Percentiles rank a stretch among this genome's conserved stretches.
phyloP scores from a whole-genome alignment of 2,329 filamentous ascomycete species.

The Venturia effusa region DNA sequence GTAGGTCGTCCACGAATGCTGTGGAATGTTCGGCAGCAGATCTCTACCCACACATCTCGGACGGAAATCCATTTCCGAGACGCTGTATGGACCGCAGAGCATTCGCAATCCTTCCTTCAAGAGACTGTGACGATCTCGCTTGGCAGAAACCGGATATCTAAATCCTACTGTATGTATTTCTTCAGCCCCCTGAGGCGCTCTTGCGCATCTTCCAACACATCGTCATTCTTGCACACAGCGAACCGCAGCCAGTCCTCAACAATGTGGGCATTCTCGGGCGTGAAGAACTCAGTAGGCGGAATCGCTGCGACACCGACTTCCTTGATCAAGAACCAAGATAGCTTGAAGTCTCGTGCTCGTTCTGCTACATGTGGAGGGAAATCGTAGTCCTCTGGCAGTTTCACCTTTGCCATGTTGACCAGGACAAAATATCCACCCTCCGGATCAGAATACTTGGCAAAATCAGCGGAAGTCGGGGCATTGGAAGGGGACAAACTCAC shows the following conservation, averaged over 20 bases:
- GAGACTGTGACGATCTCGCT: no score
- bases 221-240: conserved; percentile 91
- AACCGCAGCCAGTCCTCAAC: conserved; percentile 92
- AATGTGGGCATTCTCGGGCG: conserved; percentile 67
- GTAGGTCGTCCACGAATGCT: no score
- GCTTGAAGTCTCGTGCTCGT: conserved; percentile 84
- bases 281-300: conserved; percentile 95
- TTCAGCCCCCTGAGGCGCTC: conserved; percentile 38
- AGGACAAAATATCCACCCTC: conserved; percentile 97
- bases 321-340: conserved; percentile 93
- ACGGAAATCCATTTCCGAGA: no score
- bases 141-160: background rate
- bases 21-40: no score
- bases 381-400: conserved; percentile 69
- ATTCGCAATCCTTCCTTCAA: no score
- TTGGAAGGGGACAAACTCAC: conserved; percentile 14
- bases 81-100: no score
- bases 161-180: conserved; percentile 32
- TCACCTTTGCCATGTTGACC: conserved; percentile 82
- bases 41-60: no score
- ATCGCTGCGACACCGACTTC: conserved; percentile 94
- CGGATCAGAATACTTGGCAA: conserved; percentile 65
- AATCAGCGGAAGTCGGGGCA: background rate
- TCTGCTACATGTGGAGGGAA: conserved; percentile 83
- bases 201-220: conserved; percentile 48